phyloP scores from a whole-genome alignment of 2,329 filamentous ascomycete genomes.

The Stylonectria norvegica region DNA sequence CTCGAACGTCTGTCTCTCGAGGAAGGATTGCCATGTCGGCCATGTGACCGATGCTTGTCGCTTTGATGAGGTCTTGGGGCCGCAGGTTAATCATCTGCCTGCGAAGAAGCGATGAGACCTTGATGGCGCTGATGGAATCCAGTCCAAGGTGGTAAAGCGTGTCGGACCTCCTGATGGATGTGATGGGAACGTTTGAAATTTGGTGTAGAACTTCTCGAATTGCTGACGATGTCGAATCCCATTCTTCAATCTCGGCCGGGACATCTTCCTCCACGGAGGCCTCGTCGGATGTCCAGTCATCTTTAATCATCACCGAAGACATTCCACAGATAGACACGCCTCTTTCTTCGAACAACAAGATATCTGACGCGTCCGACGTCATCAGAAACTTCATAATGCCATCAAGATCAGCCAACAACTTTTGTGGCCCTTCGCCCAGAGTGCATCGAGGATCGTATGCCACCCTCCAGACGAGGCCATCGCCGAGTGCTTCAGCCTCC shows the following conservation, averaged over 20 bases:
- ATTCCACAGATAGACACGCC: conserved; percentile 64
- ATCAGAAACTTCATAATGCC: conserved; percentile 56
- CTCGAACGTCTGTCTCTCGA: neutral
- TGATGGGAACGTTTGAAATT: conserved; percentile 58
- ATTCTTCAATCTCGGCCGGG: conserved; percentile 15
- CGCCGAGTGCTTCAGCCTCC: conserved; percentile 65
- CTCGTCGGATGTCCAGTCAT: conserved; percentile 1
- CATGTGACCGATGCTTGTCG: conserved; percentile 64
- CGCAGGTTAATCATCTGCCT: conserved; percentile 59
- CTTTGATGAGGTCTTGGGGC: conserved; percentile 68
- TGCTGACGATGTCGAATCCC: conserved; percentile 33
- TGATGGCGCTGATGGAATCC: conserved; percentile 90
- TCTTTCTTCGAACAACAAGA: conserved; percentile 51
- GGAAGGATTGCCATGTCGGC: conserved; percentile 30
- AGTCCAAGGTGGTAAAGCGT: conserved; percentile 82
- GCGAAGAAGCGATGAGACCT: conserved; percentile 68
- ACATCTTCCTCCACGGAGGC: neutral
- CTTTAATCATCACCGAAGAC: conserved; percentile 23
- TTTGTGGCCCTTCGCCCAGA: conserved; percentile 40
- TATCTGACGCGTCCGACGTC: conserved; percentile 41
- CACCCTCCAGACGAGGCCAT: conserved; percentile 64
- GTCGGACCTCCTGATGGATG: conserved; percentile 56
- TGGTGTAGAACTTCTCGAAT: conserved; percentile 50
- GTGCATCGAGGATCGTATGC: conserved; percentile 62
- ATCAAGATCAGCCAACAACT: conserved; percentile 59